Conservation (phyloP, 768 basidiomycete genomes). For the Russula vinacea region DNA sequence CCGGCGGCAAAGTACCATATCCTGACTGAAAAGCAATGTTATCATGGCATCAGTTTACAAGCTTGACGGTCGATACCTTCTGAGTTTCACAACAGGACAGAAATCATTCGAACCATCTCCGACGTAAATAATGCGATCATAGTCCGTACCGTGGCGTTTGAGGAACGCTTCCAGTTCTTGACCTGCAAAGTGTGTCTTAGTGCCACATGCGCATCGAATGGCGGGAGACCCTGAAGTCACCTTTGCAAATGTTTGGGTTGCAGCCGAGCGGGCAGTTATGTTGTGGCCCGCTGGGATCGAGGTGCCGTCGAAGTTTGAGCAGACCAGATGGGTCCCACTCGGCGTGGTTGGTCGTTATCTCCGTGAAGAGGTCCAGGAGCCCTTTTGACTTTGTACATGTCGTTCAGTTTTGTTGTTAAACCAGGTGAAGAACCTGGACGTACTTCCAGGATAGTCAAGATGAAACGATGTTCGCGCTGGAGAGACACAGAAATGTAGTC, state of each 20-base stretch:
- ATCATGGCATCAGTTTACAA: conserved; percentile 2
- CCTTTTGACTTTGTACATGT: conserved; percentile 58
- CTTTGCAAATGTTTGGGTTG: conserved; percentile 98
- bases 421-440: not conserved
- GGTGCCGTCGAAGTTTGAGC: conserved; percentile 69
- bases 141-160: conserved; percentile 53
- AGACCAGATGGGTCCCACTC: conserved; percentile 69
- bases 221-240: conserved; percentile 36
- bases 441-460: conserved; percentile 84
- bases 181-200: conserved; percentile 45
- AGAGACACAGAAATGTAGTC: conserved; percentile 85
- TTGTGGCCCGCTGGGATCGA: conserved; percentile 73
- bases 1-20: conserved; percentile 75
- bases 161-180: conserved; percentile 88
- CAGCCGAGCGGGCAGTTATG: conserved; percentile 87
- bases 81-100: conserved; percentile 82
- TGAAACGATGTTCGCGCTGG: conserved; percentile 92
- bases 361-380: conserved; percentile 67
- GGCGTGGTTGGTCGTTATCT: conserved; percentile 92
- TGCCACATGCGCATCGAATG: not conserved
- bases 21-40: conserved; percentile 54
- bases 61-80: conserved; percentile 48
- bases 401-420: not conserved
- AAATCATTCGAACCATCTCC: conserved; percentile 97
- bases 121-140: conserved; percentile 80